phyloP scores from a whole-genome alignment of 176 grass and related monocot species.

The Phragmites australis region DNA sequence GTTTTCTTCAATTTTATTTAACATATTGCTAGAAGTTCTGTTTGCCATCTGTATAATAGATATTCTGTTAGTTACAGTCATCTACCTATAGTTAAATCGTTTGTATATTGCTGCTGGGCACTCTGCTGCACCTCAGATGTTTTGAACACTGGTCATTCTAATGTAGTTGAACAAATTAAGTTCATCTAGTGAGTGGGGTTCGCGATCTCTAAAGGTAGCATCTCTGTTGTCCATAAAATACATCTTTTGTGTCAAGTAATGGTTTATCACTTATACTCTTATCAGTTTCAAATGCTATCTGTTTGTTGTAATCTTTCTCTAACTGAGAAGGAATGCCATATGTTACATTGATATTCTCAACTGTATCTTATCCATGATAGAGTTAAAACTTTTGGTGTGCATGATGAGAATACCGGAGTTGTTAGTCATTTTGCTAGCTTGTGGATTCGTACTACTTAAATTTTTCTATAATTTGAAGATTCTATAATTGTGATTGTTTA shows the following conservation, averaged over 20 bases:
- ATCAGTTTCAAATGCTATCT: slow-evolving; percentile 8
- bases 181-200: not conserved
- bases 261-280: not conserved
- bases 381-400: not conserved
- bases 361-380: not conserved
- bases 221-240: not conserved
- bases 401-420: slow-evolving; percentile 6
- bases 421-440: not conserved
- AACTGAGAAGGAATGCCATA: not conserved
- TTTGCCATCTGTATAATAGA: not conserved
- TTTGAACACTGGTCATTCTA: not conserved
- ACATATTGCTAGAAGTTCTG: not conserved
- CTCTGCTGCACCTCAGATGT: not conserved
- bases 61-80: not conserved
- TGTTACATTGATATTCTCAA: not conserved
- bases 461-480: not conserved
- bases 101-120: not conserved
- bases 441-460: slow-evolving; percentile 14
- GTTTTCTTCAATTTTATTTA: not conserved
- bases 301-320: not conserved
- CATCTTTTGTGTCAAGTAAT: not conserved
- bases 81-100: not conserved
- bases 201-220: not conserved
- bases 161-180: not conserved
- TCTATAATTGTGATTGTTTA: not conserved